Base-by-base conservation (phyloP, 1,284 basidiomycete genomes). In the Fomitiporia mediterranea region DNA sequence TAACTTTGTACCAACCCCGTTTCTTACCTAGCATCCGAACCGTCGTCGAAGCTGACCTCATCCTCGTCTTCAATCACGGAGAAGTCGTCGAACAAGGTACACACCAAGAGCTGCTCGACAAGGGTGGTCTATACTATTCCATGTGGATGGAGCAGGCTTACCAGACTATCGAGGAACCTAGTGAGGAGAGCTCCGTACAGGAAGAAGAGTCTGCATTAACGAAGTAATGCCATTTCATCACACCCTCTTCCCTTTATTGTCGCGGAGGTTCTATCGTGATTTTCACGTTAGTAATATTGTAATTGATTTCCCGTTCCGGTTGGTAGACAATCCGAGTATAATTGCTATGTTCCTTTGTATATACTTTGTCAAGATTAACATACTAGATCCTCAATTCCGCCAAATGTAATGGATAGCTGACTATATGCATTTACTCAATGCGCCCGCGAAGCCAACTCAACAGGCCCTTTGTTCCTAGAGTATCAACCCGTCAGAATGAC, bases 11-110 rank as follows among this genome's bases (percentile, higher is more conserved):
- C 27, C 44, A 23, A 9, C 19, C 23, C 23, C n/a, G 13, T 27
- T 44, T 37, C 51, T 21, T 7, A 28, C 27, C n/a, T 68, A 83
- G 93, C 42, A 72, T 98, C 42, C 81, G 92, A 30, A 98, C 96
- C 0, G 85, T 98, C 28, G 86, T 93, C 34, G 93, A 97, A 70
- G 82, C 93, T 84, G 94, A 98, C 67, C 70, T 93, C 13, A 96
- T 97, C 68, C 89, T 97, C 51, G 94, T 97, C 8, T 78, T 97
- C 43, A 84, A 82, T 66, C 89, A 94, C 19, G 94, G 94, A 0
- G 71, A 80, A 55, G 90, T 97, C 2, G 84, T 86, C 13, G 94
- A 98, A 67, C 83, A 95, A 69, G 94, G 94, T n/a, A 92, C 89
- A 0, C 94, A 97, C 67, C 88, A 92, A 37, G 83, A 92, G 67